Evolutionary conservation across 768 basidiomycete species (phyloP).

Genomic region (Coprinopsis marcescibilis): DNA sequence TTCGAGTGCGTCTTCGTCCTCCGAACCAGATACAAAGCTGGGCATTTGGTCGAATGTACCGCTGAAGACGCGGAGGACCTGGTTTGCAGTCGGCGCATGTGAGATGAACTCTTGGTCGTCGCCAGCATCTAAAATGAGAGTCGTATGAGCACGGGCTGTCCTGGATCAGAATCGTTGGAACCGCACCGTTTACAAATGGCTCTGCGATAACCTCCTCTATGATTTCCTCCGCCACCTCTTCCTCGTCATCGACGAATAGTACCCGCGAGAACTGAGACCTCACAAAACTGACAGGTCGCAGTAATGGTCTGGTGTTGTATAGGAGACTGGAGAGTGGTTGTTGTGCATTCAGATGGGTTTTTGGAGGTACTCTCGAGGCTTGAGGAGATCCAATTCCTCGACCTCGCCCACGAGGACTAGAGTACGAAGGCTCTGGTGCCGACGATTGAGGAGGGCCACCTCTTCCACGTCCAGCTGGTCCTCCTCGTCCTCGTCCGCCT

Average conservation of each 20-base stretch:
- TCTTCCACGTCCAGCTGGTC: too few species aligned
- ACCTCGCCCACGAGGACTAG: conserved; percentile 16
- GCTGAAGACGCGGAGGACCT: conserved; percentile 59
- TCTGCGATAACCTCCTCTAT: not conserved
- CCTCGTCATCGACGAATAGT: conserved; percentile 57
- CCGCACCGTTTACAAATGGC: conserved; percentile 38
- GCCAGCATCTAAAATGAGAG: conserved; percentile 30
- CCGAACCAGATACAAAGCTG: conserved; percentile 13
- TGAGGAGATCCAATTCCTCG: conserved; percentile 25
- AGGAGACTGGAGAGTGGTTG: conserved; percentile 52
- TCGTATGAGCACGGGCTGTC: conserved; percentile 34
- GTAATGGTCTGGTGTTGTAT: conserved; percentile 50
- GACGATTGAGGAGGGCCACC: too few species aligned
- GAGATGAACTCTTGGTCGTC: conserved; percentile 32
- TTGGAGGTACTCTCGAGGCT: conserved; percentile 8
- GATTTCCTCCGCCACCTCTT: conserved; percentile 18
- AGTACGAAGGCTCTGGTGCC: conserved; percentile 10
- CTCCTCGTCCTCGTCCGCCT: conserved; percentile 16
- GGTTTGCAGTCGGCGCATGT: conserved; percentile 67
- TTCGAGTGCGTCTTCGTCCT: conserved; percentile 38
- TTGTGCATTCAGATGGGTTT: conserved; percentile 18
- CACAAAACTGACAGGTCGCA: conserved; percentile 69
- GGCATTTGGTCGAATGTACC: conserved; percentile 17
- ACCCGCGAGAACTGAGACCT: conserved; percentile 45
- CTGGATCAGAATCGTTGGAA: conserved; percentile 44